These are phyloP conservation scores for Apiotrichum sp. DNA, from an alignment of 1,284 basidiomycete species.

Conservation along the genomic window DNA sequence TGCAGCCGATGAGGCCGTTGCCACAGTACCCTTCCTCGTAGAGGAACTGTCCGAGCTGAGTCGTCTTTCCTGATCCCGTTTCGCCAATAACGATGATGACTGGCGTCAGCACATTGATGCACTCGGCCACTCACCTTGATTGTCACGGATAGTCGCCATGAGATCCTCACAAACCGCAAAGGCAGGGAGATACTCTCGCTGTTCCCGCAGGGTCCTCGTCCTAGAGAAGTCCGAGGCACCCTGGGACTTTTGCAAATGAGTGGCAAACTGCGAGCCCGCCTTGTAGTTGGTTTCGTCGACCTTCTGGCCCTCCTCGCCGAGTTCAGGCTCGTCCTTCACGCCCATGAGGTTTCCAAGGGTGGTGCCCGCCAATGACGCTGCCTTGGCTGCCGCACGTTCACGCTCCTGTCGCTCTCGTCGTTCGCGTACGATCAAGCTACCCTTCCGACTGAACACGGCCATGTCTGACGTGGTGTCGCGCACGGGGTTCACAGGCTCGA, in stretches of 20 bases:
- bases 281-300: constrained; percentile 68
- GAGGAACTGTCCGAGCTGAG: constrained; percentile 83
- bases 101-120: constrained; percentile 33
- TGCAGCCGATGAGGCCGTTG: constrained; percentile 86
- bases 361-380: constrained; percentile 87
- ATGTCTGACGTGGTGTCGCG: constrained; percentile 89
- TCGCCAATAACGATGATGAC: constrained; percentile 92
- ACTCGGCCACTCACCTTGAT: constrained; percentile 63
- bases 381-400: constrained; percentile 86
- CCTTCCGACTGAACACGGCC: constrained; percentile 93
- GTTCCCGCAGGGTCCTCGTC: constrained; percentile 81
- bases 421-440: constrained; percentile 85
- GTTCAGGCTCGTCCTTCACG: constrained; percentile 79
- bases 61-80: constrained; percentile 93
- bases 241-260: constrained; percentile 70
- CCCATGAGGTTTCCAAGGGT: constrained; percentile 95
- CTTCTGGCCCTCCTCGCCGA: constrained; percentile 54
- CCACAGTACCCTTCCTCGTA: constrained; percentile 93
- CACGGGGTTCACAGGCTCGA: constrained; percentile 96
- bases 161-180: constrained; percentile 96
- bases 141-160: constrained; percentile 83
- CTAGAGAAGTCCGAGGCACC: constrained; percentile 80
- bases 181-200: constrained; percentile 93
- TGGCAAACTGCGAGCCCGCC: constrained; percentile 92
- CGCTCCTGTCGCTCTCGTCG: constrained; percentile 93